Base-by-base conservation (phyloP, 2,329 filamentous ascomycete species). In the Pseudogymnoascus sp. region DNA sequence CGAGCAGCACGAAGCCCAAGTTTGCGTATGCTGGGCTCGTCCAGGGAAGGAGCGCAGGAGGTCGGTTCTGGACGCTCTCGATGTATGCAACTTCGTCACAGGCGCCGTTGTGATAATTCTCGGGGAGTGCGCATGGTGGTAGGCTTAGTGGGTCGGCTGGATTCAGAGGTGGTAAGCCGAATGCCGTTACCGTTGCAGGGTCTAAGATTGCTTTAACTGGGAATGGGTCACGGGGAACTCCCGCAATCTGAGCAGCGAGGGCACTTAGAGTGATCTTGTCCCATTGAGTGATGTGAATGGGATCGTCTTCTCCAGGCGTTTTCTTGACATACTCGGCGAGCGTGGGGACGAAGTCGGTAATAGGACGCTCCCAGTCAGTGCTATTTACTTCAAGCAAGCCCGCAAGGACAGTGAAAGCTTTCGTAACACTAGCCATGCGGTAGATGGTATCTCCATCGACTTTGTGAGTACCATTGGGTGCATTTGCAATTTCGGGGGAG, bases 11-110 rank as follows among this genome's bases (percentile, higher is more conserved):
- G 18, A 79, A 78, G 0, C 73, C 79, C 2, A 76, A 70, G 65
- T 83, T 82, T 29, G 79, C 78, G 67, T 84, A 84, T 2, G 74
- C 71, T 0, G 80, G 79, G 2, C 72, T 76, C 0, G 74, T 73
- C 65, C 77, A 79, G 0, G 80, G 75, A 0, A 70, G 67, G 59
- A 77, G 80, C 1, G 75, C 70, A 0, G 79, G 79, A 5, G 72
- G 69, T 4, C 69, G 69, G 58, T 67, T 66, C 18, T 65, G 67
- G 13, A 72, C 70, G n/a, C 69, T 70, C 7, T 68, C 59, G 35
- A 70, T 55, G n/a, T 27, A 12, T 3, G 48, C 27, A 5, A 55
- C 18, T 55, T 55, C 48, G 8, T 55, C 33, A 33, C 48, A 55
- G 8, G 29, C 48, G 18, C 48, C 18, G n/a, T 18, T 18, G 5